phyloP scores from a whole-genome alignment of 331 rosid species.

The Spiraea crenata region DNA sequence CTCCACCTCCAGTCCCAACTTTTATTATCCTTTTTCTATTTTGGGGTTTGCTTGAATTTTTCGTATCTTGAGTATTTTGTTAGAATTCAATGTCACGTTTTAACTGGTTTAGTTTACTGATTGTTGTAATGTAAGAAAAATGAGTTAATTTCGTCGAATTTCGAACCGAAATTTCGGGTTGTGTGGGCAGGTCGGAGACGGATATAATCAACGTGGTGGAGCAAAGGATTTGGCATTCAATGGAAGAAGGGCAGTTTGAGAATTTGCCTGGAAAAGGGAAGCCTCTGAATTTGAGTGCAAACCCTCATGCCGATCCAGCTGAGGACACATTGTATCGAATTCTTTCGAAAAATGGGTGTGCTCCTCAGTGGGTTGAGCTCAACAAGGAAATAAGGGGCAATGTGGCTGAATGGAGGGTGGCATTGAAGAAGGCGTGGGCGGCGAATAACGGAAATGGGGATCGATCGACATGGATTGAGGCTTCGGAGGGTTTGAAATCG shows the following conservation, averaged over 20 bases:
- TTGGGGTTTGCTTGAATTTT: neutral
- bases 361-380: conserved; percentile 91
- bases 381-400: conserved; percentile 79
- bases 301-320: conserved; percentile 94
- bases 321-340: conserved; percentile 82
- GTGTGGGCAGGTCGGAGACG: conserved; percentile 70
- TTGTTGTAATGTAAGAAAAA: no score
- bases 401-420: conserved; percentile 54
- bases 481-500: conserved; percentile 48
- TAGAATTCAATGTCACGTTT: no score
- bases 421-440: conserved; percentile 61
- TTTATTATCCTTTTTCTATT: neutral
- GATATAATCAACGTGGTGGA: conserved; percentile 80
- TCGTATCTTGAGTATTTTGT: no score
- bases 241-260: conserved; percentile 96
- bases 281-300: conserved; percentile 60
- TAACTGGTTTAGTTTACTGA: no score
- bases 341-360: conserved; percentile 73
- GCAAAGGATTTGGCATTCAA: conserved; percentile 93
- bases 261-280: conserved; percentile 92
- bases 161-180: neutral
- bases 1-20: neutral
- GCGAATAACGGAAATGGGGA: conserved; percentile 49
- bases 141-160: no score
- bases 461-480: conserved; percentile 47